Conservation (phyloP, 1,139 yeast species). For the Magnusiomyces tetraspermus region DNA sequence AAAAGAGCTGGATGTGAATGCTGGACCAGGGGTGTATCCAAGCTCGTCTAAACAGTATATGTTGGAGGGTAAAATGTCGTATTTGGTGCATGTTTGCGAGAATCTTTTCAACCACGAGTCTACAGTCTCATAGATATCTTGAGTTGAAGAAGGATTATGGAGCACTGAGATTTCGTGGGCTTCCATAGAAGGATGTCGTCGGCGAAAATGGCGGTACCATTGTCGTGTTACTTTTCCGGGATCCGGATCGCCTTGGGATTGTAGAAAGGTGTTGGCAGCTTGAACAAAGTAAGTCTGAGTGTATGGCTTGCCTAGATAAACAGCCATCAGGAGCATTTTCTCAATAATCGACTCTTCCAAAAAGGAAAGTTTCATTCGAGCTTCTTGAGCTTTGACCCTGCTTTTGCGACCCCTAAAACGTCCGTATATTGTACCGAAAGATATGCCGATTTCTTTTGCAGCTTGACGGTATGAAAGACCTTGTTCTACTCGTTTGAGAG, state of each 20-base stretch:
- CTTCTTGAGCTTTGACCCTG: conserved; percentile 14
- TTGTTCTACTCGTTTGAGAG: conserved; percentile 12
- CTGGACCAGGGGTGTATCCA: conserved; percentile 8
- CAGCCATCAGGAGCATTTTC: conserved; percentile 10
- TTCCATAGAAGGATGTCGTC: conserved; percentile 14
- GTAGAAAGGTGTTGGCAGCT: conserved; percentile 13
- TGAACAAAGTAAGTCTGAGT: conserved; percentile 14
- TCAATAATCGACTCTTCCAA: conserved; percentile 14
- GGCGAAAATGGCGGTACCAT: conserved; percentile 15
- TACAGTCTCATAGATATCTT: conserved; percentile 6
- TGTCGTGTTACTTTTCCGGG: conserved; percentile 14
- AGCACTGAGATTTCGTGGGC: conserved; percentile 12
- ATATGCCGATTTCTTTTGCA: conserved; percentile 14
- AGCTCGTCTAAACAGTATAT: conserved; percentile 13
- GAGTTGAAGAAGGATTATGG: conserved; percentile 7
- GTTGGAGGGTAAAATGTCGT: conserved; percentile 8
- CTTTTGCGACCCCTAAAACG: conserved; percentile 15
- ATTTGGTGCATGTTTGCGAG: conserved; percentile 8
- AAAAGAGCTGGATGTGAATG: conserved; percentile 1
- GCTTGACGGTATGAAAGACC: conserved; percentile 15
- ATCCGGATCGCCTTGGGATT: conserved; percentile 14
- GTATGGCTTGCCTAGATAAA: conserved; percentile 12
- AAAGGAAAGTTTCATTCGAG: conserved; percentile 15
- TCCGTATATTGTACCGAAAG: conserved; percentile 15
- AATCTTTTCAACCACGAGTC: conserved; percentile 11